These are phyloP conservation scores for Venturia asperata DNA, from an alignment of 2,329 filamentous ascomycete genomes.

Conservation along the genomic window DNA sequence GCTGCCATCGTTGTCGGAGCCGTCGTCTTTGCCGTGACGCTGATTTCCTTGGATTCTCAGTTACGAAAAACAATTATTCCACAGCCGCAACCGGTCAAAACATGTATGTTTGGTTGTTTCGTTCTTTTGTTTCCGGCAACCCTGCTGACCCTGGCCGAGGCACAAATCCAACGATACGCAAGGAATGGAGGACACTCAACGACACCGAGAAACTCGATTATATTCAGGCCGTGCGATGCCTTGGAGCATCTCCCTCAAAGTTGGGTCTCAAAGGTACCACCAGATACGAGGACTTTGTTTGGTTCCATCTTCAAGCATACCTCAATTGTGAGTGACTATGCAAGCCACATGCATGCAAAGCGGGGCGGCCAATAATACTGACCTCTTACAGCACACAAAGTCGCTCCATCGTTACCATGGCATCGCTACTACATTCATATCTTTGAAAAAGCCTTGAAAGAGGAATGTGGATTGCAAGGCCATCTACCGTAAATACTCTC, in stretches of 20 bases:
- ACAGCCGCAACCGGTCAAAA: background rate
- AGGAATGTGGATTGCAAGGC: conserved; percentile 39
- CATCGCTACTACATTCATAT: conserved; percentile 39
- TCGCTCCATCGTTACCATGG: conserved; percentile 34
- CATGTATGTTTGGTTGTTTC: conserved; percentile 6
- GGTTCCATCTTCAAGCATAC: conserved; percentile 25
- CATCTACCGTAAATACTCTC: conserved; percentile 21
- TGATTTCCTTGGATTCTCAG: conserved; percentile 1
- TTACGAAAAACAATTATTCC: conserved; percentile 6
- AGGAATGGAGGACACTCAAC: conserved; percentile 8
- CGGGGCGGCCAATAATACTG: background rate
- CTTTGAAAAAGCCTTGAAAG: conserved; percentile 36
- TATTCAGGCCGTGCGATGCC: conserved; percentile 16
- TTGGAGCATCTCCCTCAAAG: conserved; percentile 12
- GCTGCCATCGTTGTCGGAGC: background rate
- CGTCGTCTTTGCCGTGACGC: background rate
- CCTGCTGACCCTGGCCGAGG: background rate
- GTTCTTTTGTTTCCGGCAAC: background rate
- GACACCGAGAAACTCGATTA: conserved; percentile 12
- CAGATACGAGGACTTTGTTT: conserved; percentile 33
- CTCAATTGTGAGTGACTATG: conserved; percentile 7
- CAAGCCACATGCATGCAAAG: conserved; percentile 1
- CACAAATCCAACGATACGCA: conserved; percentile 10
- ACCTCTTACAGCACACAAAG: conserved; percentile 10
- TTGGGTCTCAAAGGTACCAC: conserved; percentile 25